phyloP scores from a whole-genome alignment of 2,329 filamentous ascomycete species.

The Fusarium proliferatum region DNA sequence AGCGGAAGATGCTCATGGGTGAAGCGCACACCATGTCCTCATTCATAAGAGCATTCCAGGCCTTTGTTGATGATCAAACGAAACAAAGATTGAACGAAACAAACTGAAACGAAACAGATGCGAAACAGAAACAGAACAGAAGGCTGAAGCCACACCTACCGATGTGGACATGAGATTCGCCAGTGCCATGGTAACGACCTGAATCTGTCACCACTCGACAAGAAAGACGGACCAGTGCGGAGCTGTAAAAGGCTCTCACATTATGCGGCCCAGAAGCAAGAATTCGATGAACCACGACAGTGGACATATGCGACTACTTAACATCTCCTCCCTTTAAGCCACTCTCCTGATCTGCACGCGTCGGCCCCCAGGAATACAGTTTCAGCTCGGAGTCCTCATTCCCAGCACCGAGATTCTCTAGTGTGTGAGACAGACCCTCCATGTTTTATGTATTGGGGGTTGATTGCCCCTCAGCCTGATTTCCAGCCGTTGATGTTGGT shows the following conservation, averaged over 20 bases:
- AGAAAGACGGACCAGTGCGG: background rate
- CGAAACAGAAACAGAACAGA: background rate
- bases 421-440: slow-evolving; percentile 1
- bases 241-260: background rate
- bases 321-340: slow-evolving; percentile 1
- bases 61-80: background rate
- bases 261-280: background rate
- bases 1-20: background rate
- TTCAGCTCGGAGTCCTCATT: background rate
- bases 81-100: background rate
- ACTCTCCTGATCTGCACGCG: background rate
- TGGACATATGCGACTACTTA: slow-evolving; percentile 10
- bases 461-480: background rate
- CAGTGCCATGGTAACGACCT: background rate
- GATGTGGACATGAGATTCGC: background rate
- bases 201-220: background rate
- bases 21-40: background rate
- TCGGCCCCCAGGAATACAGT: background rate
- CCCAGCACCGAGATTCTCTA: background rate
- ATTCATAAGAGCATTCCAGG: background rate
- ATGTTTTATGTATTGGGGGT: background rate
- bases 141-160: background rate
- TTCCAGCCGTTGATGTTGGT: background rate
- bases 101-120: background rate
- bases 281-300: background rate